These are phyloP conservation scores for Casuarina equisetifolia DNA, from an alignment of 306 rosid genomes.

Conservation along the genomic window DNA sequence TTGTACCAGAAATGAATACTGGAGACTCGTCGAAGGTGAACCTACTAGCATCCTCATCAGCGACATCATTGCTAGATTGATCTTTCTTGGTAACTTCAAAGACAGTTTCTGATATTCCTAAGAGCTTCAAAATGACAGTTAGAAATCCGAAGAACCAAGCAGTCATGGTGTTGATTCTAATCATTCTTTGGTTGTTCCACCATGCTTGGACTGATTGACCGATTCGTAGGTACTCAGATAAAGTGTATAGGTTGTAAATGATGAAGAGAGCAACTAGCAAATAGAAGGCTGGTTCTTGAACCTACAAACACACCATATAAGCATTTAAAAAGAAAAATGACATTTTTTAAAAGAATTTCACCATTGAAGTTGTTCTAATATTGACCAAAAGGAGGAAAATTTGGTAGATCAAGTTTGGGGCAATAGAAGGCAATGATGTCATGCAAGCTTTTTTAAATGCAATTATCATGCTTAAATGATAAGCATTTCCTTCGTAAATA, in stretches of 20 bases:
- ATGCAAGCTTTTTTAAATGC: too few relatives aligned
- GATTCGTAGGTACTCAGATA: constrained; percentile 14
- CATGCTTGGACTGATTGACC: constrained; percentile 43
- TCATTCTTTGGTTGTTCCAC: constrained; percentile 52
- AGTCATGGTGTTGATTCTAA: constrained; percentile 19
- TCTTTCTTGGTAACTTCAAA: constrained; percentile 48
- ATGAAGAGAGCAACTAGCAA: constrained; percentile 29
- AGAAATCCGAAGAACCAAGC: constrained; percentile 36
- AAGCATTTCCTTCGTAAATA: too few relatives aligned
- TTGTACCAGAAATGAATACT: constrained; percentile 31
- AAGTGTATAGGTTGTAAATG: constrained; percentile 9
- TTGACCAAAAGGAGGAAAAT: too few relatives aligned
- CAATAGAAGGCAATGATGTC: too few relatives aligned
- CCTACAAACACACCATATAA: constrained; percentile 12
- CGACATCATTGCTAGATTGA: constrained; percentile 9
- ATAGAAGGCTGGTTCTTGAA: constrained; percentile 26
- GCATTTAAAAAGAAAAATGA: neutral
- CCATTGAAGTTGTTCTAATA: too few relatives aligned
- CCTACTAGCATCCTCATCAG: constrained; percentile 5
- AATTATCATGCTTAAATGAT: too few relatives aligned
- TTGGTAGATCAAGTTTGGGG: too few relatives aligned
- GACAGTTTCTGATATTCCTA: constrained; percentile 37
- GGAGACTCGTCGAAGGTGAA: constrained; percentile 42
- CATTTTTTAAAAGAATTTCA: too few relatives aligned
- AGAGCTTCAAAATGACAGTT: constrained; percentile 23